Conservation (phyloP, 306 rosid species). For the Fragaria nilgerrensis region DNA sequence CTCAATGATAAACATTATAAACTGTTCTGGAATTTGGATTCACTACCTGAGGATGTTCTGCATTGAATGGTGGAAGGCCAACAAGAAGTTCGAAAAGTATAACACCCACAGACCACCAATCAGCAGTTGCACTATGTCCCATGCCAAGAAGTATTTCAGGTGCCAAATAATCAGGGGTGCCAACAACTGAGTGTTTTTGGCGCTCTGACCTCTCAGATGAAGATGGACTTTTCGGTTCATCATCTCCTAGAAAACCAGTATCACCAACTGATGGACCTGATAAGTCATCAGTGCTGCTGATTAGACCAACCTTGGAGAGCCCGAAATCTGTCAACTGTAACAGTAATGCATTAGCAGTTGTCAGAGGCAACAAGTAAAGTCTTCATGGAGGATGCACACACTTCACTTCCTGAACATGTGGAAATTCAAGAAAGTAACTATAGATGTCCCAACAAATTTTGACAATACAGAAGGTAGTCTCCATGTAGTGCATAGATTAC, state of each 20-base stretch:
- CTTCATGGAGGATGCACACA: constrained; percentile 3
- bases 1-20: neutral
- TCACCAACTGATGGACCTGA: constrained; percentile 62
- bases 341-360: constrained; percentile 30
- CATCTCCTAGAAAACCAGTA: constrained; percentile 49
- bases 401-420: neutral
- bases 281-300: constrained; percentile 91
- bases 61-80: constrained; percentile 94
- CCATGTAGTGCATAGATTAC: neutral
- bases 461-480: neutral
- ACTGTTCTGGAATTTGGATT: too few species aligned
- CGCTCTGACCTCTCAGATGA: constrained; percentile 57
- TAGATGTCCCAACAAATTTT: neutral
- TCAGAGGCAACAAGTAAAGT: constrained; percentile 25
- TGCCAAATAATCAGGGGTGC: constrained; percentile 99
- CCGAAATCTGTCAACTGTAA: constrained; percentile 98
- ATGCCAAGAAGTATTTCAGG: constrained; percentile 99
- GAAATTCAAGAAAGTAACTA: neutral
- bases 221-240: constrained; percentile 43
- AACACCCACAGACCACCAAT: constrained; percentile 99
- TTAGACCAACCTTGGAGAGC: constrained; percentile 96
- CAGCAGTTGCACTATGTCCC: constrained; percentile 99
- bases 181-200: constrained; percentile 72
- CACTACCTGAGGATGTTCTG: constrained; percentile 81
- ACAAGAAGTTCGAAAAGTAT: constrained; percentile 93